Conservation (phyloP, 306 rosid genomes). For the Prosopis cineraria region DNA sequence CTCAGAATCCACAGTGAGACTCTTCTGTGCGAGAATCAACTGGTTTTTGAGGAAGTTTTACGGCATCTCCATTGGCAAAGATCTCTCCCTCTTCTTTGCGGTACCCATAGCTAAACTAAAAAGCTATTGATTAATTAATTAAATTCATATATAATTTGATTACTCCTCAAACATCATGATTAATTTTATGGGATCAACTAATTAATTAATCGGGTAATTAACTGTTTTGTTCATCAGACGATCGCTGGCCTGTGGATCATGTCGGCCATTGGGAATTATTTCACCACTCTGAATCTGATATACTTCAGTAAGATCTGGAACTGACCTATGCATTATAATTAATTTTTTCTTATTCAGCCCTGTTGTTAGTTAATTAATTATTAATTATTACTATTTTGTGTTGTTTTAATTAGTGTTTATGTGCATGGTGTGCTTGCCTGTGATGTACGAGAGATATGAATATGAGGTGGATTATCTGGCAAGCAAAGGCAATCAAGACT, state of each 20-base stretch:
- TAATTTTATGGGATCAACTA: too few species aligned
- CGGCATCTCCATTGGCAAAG: conserved; percentile 4
- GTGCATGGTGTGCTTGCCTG: background rate
- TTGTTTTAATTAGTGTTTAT: background rate
- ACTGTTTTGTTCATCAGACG: background rate
- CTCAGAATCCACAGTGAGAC: background rate
- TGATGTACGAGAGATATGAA: conserved; percentile 17
- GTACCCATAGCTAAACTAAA: background rate
- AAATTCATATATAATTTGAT: background rate
- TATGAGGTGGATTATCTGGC: conserved; percentile 17
- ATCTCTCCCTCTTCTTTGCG: background rate
- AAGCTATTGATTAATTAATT: background rate
- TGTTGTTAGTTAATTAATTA: background rate
- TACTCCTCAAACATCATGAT: background rate
- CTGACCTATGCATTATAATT: background rate
- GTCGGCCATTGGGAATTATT: conserved; percentile 1
- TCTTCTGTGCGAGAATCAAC: background rate
- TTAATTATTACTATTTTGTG: background rate
- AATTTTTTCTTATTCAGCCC: background rate
- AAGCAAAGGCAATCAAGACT: conserved; percentile 17
- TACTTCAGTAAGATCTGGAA: background rate
- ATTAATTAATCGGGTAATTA: too few species aligned
- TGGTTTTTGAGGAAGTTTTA: conserved; percentile 7
- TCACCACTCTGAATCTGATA: conserved; percentile 1
- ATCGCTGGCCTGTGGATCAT: conserved; percentile 6